phyloP scores from a whole-genome alignment of 192 early-diverging fungal species.

The Chytriomyces hyalinus region DNA sequence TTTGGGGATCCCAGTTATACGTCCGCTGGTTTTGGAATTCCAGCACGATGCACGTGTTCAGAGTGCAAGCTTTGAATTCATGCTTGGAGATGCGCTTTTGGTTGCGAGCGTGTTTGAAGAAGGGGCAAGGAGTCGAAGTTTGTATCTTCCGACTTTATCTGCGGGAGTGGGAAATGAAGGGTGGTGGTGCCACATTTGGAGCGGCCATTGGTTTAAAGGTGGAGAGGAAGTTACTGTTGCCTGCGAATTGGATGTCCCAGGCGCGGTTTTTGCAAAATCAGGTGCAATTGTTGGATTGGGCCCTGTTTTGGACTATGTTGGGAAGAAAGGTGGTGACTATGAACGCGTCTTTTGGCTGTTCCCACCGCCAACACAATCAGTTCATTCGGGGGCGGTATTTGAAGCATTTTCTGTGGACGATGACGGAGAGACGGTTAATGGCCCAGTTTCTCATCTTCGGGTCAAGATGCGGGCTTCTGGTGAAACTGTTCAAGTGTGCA shows the following conservation, averaged over 20 bases:
- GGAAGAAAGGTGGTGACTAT: conserved; percentile 40
- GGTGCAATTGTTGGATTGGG: conserved; percentile 54
- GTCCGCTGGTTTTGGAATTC: conserved; percentile 62
- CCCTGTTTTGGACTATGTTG: conserved; percentile 46
- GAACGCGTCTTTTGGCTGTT: conserved; percentile 51
- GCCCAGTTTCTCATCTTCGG: conserved; percentile 14
- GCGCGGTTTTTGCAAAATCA: conserved; percentile 49
- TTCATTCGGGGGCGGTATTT: not conserved
- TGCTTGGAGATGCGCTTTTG: conserved; percentile 57
- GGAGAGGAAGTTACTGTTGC: conserved; percentile 38
- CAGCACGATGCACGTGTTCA: conserved; percentile 49
- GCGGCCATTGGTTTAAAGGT: conserved; percentile 47
- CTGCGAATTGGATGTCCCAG: conserved; percentile 47
- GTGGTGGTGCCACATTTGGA: conserved; percentile 57
- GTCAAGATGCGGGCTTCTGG: not conserved
- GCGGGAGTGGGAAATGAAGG: not conserved
- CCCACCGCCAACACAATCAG: conserved; percentile 32
- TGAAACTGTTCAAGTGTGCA: not conserved
- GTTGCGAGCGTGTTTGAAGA: conserved; percentile 58
- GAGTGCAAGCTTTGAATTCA: conserved; percentile 55
- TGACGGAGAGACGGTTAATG: conserved; percentile 52
- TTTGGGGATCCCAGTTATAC: conserved; percentile 51
- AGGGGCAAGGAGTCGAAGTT: conserved; percentile 15
- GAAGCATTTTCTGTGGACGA: conserved; percentile 49
- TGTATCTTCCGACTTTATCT: conserved; percentile 40